These are phyloP conservation scores for Suhomyces emberorum DNA, from an alignment of 805 yeast genomes.

Conservation along the genomic window DNA sequence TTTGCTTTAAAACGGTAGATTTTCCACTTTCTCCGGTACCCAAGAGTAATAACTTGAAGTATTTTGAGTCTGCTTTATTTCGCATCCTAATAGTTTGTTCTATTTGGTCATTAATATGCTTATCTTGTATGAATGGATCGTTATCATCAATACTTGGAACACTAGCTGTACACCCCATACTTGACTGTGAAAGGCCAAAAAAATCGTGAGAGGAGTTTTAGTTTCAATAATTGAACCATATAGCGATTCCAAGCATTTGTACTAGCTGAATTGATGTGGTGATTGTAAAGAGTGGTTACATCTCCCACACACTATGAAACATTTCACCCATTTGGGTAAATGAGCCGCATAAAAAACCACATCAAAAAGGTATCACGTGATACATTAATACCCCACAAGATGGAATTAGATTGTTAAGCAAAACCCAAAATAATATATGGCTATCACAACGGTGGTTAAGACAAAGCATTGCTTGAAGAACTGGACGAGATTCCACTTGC, in stretches of 20 bases:
- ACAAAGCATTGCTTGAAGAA: conserved; percentile 18
- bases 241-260: no score
- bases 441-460: conserved; percentile 17
- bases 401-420: no score
- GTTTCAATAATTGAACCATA: no score
- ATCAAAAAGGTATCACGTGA: not conserved
- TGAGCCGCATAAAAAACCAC: conserved; percentile 1
- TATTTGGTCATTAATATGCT: conserved; percentile 57
- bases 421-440: conserved; percentile 20
- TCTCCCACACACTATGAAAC: no score
- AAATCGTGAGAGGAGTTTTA: no score
- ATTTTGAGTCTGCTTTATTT: conserved; percentile 53
- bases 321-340: no score
- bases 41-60: conserved; percentile 68
- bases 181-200: not conserved
- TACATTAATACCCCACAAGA: no score
- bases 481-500: conserved; percentile 18
- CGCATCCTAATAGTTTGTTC: conserved; percentile 56
- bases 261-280: no score
- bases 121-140: conserved; percentile 54
- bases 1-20: conserved; percentile 86
- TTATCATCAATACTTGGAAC: conserved; percentile 37
- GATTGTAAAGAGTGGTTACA: no score
- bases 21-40: conserved; percentile 97
- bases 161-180: conserved; percentile 74